Evolutionary conservation across 2,329 filamentous ascomycete genomes (phyloP).

Genomic region (Colletotrichum sp.): DNA sequence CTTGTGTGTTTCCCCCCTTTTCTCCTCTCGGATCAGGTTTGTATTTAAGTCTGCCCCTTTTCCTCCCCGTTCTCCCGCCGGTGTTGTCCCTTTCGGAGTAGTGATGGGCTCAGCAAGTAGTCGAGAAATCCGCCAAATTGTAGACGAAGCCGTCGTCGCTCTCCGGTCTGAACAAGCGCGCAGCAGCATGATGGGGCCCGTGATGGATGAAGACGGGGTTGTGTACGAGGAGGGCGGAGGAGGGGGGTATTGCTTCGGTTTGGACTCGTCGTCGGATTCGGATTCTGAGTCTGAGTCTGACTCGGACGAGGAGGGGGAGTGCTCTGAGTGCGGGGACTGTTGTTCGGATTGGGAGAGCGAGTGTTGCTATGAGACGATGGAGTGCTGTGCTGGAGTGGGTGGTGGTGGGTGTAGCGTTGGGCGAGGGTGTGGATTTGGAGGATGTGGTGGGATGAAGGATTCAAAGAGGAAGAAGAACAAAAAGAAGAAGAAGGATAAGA

Average conservation of each 20-base stretch:
- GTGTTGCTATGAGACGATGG: background rate
- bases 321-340: background rate
- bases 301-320: background rate
- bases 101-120: conserved; percentile 3
- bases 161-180: background rate
- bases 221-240: background rate
- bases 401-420: background rate
- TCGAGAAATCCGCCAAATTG: background rate
- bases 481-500: background rate
- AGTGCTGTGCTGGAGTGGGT: background rate
- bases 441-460: background rate
- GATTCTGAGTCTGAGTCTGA: background rate
- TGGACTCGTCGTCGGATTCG: background rate
- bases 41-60: background rate
- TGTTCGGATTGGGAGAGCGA: background rate
- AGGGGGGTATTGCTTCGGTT: background rate
- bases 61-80: background rate
- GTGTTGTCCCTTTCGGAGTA: background rate
- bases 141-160: background rate
- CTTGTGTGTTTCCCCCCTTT: background rate
- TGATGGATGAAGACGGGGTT: background rate
- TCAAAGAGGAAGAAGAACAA: background rate
- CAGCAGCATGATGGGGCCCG: background rate
- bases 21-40: background rate
- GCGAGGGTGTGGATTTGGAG: background rate